Base-by-base conservation (phyloP, 2,329 filamentous ascomycete species). In the Colletotrichum cordylinicola region DNA sequence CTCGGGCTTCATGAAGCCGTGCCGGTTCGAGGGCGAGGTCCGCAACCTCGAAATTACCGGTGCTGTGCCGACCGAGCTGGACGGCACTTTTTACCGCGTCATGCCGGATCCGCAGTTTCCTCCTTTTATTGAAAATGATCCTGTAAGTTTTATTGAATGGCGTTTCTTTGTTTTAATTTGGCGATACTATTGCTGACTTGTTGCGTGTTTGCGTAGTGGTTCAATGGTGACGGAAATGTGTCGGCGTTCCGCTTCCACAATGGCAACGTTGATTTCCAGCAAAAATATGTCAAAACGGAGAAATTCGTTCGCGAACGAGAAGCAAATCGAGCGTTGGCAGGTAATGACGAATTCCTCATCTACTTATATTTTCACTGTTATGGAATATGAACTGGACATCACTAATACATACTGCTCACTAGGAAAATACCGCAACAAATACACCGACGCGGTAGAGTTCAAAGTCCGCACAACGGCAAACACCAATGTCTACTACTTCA, bases 401-500 rank as follows among this genome's bases (percentile, higher is more conserved):
- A 87, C 70, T 37, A 0, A 39, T 84, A 83, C 0, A 1, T 10
- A n/a, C 9, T 48, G 3, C 39, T 48, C 18, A 6, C 24, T 5
- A 27, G 85, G 85, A 1, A 83, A 82, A 70, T 87, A 87, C 72
- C 82, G 85, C 27, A 87, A 86, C 75, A 83, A 80, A 39, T 85
- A 79, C 77, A 86, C 85, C 9, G 83, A 86, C 75, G 78, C 70
- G 72, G 81, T 33, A 79, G 80, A 70, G 78, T 81, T 43, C 77
- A 79, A 52, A 82, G 82, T 85, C 13, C 78, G 82, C 62, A 83
- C 77, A 16, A 86, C 85, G 0, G 85, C 88, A 5, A 91, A 91
- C 76, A 91, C 89, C 0, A 90, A 91, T 74, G 80, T 91, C 6
- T 79, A 90, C 4, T 87, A 85, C 79, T 91, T 87, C 84, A 83